Conservation (phyloP, 1,284 basidiomycete genomes). For the Cystobasidium pallidum region DNA sequence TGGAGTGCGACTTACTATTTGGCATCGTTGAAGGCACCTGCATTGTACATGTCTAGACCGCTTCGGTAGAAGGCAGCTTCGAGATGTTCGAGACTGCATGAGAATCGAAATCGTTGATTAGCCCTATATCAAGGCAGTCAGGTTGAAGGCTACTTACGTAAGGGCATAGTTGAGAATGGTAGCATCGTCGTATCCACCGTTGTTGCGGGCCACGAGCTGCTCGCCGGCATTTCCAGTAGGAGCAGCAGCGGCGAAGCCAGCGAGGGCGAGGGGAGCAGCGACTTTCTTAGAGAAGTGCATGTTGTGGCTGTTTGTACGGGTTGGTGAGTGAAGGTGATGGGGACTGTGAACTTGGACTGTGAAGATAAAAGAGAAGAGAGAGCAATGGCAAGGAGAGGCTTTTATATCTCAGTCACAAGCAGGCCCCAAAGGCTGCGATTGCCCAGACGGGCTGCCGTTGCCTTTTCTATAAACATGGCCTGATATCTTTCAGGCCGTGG, state of each 20-base stretch:
- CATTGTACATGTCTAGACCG: slow-evolving; percentile 61
- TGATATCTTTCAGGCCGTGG: not conserved
- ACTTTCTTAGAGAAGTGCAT: slow-evolving; percentile 41
- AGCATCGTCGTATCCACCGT: slow-evolving; percentile 32
- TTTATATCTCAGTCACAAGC: slow-evolving; percentile 11
- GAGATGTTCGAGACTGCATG: slow-evolving; percentile 68
- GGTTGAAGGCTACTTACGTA: slow-evolving; percentile 16
- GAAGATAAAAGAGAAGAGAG: slow-evolving; percentile 27
- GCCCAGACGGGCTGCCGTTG: not conserved
- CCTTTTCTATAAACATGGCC: slow-evolving; percentile 17
- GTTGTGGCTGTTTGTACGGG: not conserved
- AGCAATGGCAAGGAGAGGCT: not conserved
- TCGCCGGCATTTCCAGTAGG: slow-evolving; percentile 9
- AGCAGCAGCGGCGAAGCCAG: slow-evolving; percentile 36
- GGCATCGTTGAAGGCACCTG: slow-evolving; percentile 62
- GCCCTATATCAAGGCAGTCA: not conserved
- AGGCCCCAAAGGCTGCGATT: not conserved
- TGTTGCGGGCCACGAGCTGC: slow-evolving; percentile 27
- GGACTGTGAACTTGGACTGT: not conserved
- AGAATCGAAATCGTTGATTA: no score
- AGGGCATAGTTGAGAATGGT: slow-evolving; percentile 36
- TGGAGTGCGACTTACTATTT: slow-evolving; percentile 61
- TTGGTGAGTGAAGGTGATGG: not conserved
- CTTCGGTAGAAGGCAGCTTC: slow-evolving; percentile 66
- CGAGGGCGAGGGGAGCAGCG: slow-evolving; percentile 39